Evolutionary conservation across 805 yeast species (phyloP).

Genomic region (Starmerella asiatica): DNA sequence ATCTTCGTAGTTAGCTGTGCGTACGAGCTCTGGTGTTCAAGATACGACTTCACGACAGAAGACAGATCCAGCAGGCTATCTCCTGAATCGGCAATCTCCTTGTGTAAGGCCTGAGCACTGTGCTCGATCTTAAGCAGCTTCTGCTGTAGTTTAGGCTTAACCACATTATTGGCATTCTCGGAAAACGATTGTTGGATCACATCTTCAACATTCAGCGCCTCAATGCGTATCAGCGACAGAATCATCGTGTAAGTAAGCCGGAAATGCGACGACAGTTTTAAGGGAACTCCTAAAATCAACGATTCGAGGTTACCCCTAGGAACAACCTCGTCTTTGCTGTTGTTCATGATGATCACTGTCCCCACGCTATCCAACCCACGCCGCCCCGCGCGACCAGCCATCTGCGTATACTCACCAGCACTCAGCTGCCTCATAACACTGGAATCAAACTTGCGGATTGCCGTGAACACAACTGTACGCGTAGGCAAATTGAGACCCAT

Average conservation of each 20-base stretch:
- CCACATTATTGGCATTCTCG: conserved; percentile 74
- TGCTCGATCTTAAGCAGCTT: conserved; percentile 34
- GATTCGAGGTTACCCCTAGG: conserved; percentile 47
- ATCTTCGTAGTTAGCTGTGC: background rate
- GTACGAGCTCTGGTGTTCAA: background rate
- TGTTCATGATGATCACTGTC: conserved; percentile 82
- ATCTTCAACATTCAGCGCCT: conserved; percentile 91
- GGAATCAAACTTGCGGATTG: conserved; percentile 83
- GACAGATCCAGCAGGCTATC: too few relatives aligned
- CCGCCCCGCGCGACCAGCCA: conserved; percentile 98
- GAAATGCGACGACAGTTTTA: conserved; percentile 82
- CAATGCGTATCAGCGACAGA: conserved; percentile 77
- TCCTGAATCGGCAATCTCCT: background rate
- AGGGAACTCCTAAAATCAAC: conserved; percentile 77
- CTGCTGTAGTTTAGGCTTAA: conserved; percentile 74
- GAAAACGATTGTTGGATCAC: conserved; percentile 94
- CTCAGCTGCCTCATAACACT: conserved; percentile 60
- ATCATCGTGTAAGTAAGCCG: conserved; percentile 90
- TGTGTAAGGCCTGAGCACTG: background rate
- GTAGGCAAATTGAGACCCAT: conserved; percentile 97
- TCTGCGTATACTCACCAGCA: conserved; percentile 96
- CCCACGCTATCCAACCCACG: conserved; percentile 90
- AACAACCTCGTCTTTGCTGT: conserved; percentile 22
- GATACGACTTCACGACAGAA: background rate
- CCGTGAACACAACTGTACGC: conserved; percentile 84